These are phyloP conservation scores for Medicago ruthenica DNA, from an alignment of 306 rosid genomes.

Conservation along the genomic window DNA sequence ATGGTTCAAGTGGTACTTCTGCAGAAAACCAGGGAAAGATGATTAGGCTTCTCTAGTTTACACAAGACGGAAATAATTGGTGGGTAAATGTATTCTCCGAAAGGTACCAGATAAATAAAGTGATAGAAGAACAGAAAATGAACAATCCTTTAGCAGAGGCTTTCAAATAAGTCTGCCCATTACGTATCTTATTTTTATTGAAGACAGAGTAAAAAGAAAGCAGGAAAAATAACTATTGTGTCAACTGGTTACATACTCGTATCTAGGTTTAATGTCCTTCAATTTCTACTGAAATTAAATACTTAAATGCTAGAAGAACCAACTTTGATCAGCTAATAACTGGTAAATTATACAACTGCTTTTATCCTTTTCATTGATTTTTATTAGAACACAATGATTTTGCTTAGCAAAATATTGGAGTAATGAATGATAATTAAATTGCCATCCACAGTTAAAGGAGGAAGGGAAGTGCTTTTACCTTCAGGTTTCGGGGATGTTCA, in stretches of 20 bases:
- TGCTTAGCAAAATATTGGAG: constrained; percentile 9
- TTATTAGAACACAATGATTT: constrained; percentile 21
- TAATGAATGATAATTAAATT: constrained; percentile 22
- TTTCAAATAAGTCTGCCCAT: background rate
- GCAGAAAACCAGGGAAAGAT: constrained; percentile 41
- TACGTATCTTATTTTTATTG: too few relatives aligned
- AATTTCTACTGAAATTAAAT: constrained; percentile 14
- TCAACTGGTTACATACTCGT: background rate
- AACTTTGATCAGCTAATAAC: constrained; percentile 34
- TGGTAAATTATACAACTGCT: background rate
- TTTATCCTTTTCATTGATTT: background rate
- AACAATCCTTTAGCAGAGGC: constrained; percentile 21
- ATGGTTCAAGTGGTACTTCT: constrained; percentile 94
- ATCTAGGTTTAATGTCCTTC: constrained; percentile 30
- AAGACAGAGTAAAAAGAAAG: background rate
- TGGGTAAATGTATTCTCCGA: background rate
- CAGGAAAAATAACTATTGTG: background rate
- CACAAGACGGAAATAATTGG: constrained; percentile 7
- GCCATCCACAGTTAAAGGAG: constrained; percentile 12
- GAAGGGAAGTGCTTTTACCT: constrained; percentile 57
- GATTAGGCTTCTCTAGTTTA: constrained; percentile 5
- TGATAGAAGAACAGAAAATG: background rate
- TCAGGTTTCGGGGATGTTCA: constrained; percentile 61
- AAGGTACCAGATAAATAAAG: background rate
- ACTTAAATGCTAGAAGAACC: constrained; percentile 2